Conservation (phyloP, 495 filamentous ascomycete species). For the Cercophora sp. region DNA sequence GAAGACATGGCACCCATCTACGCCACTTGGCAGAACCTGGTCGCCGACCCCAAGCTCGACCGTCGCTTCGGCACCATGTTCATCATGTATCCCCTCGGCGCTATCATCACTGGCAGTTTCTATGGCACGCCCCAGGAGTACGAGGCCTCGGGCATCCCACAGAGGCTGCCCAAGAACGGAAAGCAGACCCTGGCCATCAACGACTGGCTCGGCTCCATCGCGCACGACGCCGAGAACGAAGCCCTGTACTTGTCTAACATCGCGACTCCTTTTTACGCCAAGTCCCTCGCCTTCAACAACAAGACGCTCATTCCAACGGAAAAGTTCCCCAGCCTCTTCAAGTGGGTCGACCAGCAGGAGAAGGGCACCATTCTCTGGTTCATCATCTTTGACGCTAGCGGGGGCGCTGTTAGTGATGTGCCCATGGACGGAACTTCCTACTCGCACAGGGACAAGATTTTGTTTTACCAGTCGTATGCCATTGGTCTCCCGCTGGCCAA, state of each 20-base stretch:
- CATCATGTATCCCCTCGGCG: constrained; percentile 47
- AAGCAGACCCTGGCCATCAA: constrained; percentile 39
- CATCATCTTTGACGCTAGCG: constrained; percentile 53
- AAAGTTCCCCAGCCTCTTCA: constrained; percentile 43
- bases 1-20: constrained; percentile 38
- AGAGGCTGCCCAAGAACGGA: constrained; percentile 35
- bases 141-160: constrained; percentile 41
- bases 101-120: constrained; percentile 48
- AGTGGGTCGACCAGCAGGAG: constrained; percentile 44
- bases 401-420: constrained; percentile 49
- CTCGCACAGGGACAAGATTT: constrained; percentile 54
- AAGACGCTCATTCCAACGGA: constrained; percentile 42
- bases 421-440: constrained; percentile 51
- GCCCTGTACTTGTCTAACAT: constrained; percentile 42
- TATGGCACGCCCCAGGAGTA: constrained; percentile 52
- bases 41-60: constrained; percentile 49
- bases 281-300: constrained; percentile 47
- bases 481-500: constrained; percentile 44
- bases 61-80: constrained; percentile 52
- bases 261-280: constrained; percentile 49
- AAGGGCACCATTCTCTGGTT: constrained; percentile 53
- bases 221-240: constrained; percentile 47
- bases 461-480: constrained; percentile 57
- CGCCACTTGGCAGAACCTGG: constrained; percentile 40
- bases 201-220: constrained; percentile 54